These are phyloP conservation scores for Neoarthrinium moseri DNA, from an alignment of 2,329 filamentous ascomycete genomes.

Conservation along the genomic window DNA sequence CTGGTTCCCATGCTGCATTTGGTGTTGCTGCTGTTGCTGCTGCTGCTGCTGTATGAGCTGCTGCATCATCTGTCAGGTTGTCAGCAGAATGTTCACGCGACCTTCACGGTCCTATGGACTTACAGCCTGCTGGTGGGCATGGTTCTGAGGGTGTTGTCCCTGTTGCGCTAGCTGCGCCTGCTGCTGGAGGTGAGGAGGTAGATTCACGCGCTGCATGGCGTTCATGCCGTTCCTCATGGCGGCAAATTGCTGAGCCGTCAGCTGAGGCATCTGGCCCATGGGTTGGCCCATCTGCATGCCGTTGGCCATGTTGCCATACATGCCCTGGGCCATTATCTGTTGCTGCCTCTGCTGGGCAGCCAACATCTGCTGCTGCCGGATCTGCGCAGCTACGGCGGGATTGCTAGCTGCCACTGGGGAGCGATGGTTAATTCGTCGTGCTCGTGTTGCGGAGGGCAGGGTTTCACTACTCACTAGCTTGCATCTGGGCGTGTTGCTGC, in stretches of 20 bases:
- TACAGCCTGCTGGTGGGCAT: constrained; percentile 18
- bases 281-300: constrained; percentile 39
- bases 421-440: not conserved
- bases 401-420: constrained; percentile 1
- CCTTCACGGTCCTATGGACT: constrained; percentile 7
- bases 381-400: not conserved
- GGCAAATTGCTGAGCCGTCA: constrained; percentile 27
- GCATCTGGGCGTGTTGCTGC: constrained; percentile 14
- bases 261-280: constrained; percentile 42
- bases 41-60: constrained; percentile 32
- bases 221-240: constrained; percentile 33
- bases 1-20: constrained; percentile 37
- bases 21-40: constrained; percentile 40
- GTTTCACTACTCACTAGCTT: not conserved
- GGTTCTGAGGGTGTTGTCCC: constrained; percentile 22
- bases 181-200: constrained; percentile 43
- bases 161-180: constrained; percentile 32
- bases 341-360: constrained; percentile 17
- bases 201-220: constrained; percentile 35
- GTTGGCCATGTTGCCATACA: constrained; percentile 13
- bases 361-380: constrained; percentile 13
- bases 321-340: constrained; percentile 27
- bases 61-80: constrained; percentile 26
- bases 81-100: not conserved
- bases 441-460: not conserved